Conservation (phyloP, 2,329 filamentous ascomycete species). For the Ophiostoma piceae region DNA sequence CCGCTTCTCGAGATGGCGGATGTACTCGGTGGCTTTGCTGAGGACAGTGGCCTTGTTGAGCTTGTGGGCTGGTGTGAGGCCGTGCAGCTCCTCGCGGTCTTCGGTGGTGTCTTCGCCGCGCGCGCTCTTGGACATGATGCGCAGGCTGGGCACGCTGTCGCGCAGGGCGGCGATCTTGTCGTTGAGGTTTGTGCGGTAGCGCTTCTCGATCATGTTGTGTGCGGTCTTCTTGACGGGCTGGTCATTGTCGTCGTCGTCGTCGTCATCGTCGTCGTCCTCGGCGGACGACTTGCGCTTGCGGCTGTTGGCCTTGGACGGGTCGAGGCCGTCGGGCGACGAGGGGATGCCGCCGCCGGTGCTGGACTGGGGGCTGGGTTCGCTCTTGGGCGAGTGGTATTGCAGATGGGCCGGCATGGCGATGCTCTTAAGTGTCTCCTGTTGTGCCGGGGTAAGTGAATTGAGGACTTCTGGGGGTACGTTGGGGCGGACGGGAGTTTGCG, state of each 20-base stretch:
- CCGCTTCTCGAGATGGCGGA: constrained; percentile 84
- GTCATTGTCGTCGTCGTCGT: constrained; percentile 54
- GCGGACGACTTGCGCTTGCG: constrained; percentile 67
- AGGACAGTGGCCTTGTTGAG: constrained; percentile 96
- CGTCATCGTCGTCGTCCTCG: constrained; percentile 56
- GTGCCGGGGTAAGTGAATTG: constrained; percentile 49
- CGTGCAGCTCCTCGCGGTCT: constrained; percentile 75
- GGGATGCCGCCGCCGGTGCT: constrained; percentile 44
- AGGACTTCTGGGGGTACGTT: constrained; percentile 35
- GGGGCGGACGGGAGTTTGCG: constrained; percentile 32
- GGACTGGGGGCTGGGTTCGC: constrained; percentile 55
- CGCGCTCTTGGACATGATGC: constrained; percentile 72
- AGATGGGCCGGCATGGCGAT: constrained; percentile 62
- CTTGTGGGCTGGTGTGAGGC: constrained; percentile 82
- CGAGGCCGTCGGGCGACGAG: constrained; percentile 56
- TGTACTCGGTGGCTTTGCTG: constrained; percentile 94
- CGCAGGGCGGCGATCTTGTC: constrained; percentile 92
- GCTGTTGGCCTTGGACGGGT: constrained; percentile 42
- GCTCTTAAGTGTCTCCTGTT: constrained; percentile 56
- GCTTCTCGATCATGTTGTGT: constrained; percentile 97
- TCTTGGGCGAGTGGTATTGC: constrained; percentile 55
- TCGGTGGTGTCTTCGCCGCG: constrained; percentile 63
- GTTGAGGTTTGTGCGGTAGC: constrained; percentile 92
- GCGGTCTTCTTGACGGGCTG: constrained; percentile 77
- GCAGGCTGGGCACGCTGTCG: constrained; percentile 85